Base-by-base conservation (phyloP, 2,329 filamentous ascomycete species). In the Chaetomium sp. region DNA sequence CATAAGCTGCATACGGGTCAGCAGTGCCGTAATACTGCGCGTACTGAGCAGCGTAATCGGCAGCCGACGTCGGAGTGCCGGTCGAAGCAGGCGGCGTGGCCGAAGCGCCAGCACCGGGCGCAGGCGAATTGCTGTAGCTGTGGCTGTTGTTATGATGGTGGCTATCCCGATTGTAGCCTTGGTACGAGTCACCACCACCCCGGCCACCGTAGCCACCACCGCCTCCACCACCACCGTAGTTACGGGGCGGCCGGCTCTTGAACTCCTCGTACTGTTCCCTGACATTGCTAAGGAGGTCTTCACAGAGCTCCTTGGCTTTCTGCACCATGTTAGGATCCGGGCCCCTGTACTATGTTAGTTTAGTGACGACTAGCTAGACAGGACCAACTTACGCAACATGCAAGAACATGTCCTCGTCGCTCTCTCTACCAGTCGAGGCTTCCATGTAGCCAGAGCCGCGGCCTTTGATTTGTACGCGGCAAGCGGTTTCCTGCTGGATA, bases 381-480 rank as follows among this genome's bases (percentile, higher is more conserved):
- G 19, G 1, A 0, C 35, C 10, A 31, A 84, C 90, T 76, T 84
- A 96, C 90, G 95, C 91, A 70, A 98, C 93, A 77, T 98, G 93
- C 54, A 99, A 84, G 74, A 93, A 98, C 93, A 99, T 98, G 2
- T 92, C 87, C 75, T 98, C 94, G 56, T 99, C 94, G 70, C 92
- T 96, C 78, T 99, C 95, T 50, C 83, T 86, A 69, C 91, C 91
- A n/a, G 93, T 96, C 35, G 90, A 87, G 55, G 90, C 87, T 76
- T 99, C 95, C 74, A 96, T 88, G 75, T 96, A 99, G 16, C 95
- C 95, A 60, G 93, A 98, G 47, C 93, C 93, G 68, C 91, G 92
- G 21, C 95, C 95, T 77, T 99, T 99, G 80, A 99, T 99, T 77
- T 99, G 95, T 29, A 99, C 95, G 71, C 94, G 91, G 76, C 95